phyloP scores from a whole-genome alignment of 805 yeast genomes.

The Saccharomycopsis javanensis region DNA sequence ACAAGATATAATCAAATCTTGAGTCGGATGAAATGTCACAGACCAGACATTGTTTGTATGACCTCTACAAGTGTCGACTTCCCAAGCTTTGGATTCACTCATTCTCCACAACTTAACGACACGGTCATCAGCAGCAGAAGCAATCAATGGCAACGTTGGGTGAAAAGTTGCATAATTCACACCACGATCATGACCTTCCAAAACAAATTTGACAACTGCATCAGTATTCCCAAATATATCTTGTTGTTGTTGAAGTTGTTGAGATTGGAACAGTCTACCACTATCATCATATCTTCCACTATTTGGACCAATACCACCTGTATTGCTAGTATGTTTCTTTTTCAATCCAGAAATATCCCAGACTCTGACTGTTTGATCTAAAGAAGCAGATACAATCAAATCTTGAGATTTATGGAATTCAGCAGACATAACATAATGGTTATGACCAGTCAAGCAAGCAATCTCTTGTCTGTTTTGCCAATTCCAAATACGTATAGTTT shows the following conservation, averaged over 20 bases:
- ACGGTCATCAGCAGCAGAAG: slow-evolving; percentile 93
- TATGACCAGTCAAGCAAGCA: slow-evolving; percentile 95
- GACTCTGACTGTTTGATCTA: slow-evolving; percentile 97
- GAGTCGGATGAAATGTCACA: slow-evolving; percentile 86
- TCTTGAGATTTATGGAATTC: slow-evolving; percentile 96
- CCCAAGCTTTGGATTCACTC: slow-evolving; percentile 98
- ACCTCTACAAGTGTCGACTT: slow-evolving; percentile 96
- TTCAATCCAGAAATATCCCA: slow-evolving; percentile 97
- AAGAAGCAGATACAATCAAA: slow-evolving; percentile 86
- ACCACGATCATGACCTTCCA: slow-evolving; percentile 97
- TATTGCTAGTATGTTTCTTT: slow-evolving; percentile 88
- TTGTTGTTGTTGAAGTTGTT: slow-evolving; percentile 54
- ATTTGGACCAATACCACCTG: slow-evolving; percentile 19
- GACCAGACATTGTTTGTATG: slow-evolving; percentile 90
- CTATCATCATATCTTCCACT: slow-evolving; percentile 22
- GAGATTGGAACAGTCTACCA: slow-evolving; percentile 29
- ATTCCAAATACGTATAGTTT: slow-evolving; percentile 97
- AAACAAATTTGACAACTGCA: slow-evolving; percentile 87
- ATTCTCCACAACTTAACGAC: slow-evolving; percentile 94
- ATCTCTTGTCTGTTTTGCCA: slow-evolving; percentile 98
- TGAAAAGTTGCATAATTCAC: slow-evolving; percentile 99
- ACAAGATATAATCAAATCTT: slow-evolving; percentile 84
- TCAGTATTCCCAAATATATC: slow-evolving; percentile 92
- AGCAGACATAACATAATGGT: slow-evolving; percentile 97
- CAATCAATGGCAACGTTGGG: slow-evolving; percentile 89